These are phyloP conservation scores for Inonotus obliquus DNA, from an alignment of 1,284 basidiomycete genomes.

Conservation along the genomic window DNA sequence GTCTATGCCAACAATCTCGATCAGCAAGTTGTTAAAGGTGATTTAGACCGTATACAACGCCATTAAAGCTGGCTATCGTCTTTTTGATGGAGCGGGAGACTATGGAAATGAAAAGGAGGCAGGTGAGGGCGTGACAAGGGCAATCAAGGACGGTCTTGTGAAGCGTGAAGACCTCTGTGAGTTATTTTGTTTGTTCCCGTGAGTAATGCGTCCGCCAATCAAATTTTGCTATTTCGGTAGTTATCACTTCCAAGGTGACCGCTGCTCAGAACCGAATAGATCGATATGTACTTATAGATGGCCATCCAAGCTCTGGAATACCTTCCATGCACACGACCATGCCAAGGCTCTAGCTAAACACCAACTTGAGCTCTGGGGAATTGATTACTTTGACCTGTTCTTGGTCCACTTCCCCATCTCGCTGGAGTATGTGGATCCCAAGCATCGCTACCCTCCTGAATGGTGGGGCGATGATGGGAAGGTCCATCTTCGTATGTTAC, in stretches of 20 bases:
- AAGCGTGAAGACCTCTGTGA: constrained; percentile 75
- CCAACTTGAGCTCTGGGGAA: constrained; percentile 72
- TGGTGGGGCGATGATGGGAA: constrained; percentile 68
- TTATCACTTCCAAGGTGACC: constrained; percentile 19
- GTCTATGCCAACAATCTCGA: constrained; percentile 19
- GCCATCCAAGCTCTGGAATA: constrained; percentile 56
- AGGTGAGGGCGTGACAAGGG: constrained; percentile 47
- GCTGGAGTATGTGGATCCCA: constrained; percentile 70
- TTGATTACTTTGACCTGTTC: constrained; percentile 77
- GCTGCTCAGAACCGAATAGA: neutral
- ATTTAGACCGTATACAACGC: constrained; percentile 46
- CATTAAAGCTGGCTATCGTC: constrained; percentile 57
- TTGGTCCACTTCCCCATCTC: constrained; percentile 79
- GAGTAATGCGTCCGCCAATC: neutral
- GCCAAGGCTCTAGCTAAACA: constrained; percentile 51
- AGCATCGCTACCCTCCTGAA: constrained; percentile 69
- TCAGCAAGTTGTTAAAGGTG: neutral
- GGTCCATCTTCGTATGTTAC: constrained; percentile 45
- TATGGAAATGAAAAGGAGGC: constrained; percentile 86
- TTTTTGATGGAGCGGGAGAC: constrained; percentile 74
- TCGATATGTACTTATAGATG: neutral
- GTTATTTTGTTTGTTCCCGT: constrained; percentile 24
- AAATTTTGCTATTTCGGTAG: constrained; percentile 1
- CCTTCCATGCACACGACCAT: constrained; percentile 65
- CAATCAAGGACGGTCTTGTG: constrained; percentile 70